A percentile compares a stretch with the other conserved stretches of the same genome.
Evolutionary conservation across 2,329 filamentous ascomycete genomes (phyloP).

Genomic region (Trichophyton rubrum): DNA sequence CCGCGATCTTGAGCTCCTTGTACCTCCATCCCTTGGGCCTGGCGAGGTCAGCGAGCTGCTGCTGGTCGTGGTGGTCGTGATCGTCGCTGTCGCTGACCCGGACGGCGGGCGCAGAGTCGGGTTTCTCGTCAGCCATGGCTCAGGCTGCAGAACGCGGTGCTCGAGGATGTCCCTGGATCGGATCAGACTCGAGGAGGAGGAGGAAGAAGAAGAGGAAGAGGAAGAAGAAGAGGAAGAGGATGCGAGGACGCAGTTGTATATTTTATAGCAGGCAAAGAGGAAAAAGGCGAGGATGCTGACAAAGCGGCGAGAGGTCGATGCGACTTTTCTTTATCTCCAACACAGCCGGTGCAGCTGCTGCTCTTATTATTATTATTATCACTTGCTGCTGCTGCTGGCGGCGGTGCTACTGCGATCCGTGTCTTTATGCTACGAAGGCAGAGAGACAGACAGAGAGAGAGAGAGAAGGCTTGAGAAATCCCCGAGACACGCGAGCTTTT

Average conservation of each 20-base stretch:
- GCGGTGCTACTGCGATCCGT: too few relatives aligned
- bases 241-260: background rate
- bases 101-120: background rate
- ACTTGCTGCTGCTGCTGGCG: too few relatives aligned
- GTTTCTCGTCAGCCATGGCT: background rate
- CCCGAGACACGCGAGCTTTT: too few relatives aligned
- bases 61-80: background rate
- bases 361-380: too few relatives aligned
- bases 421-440: too few relatives aligned
- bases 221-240: background rate
- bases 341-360: too few relatives aligned
- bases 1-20: slow-evolving; percentile 40
- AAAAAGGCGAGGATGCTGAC: background rate
- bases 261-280: background rate
- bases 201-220: background rate
- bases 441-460: too few relatives aligned
- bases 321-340: too few relatives aligned
- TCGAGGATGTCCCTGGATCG: background rate
- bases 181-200: background rate
- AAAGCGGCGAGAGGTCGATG: background rate
- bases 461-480: too few relatives aligned
- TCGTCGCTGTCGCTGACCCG: background rate
- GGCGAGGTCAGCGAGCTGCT: background rate
- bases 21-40: background rate
- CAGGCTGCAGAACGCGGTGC: background rate